Evolutionary conservation across 148 eudicot species (phyloP), one percentile per base, ranked within the genome.

Genomic region (Drosera capensis): DNA sequence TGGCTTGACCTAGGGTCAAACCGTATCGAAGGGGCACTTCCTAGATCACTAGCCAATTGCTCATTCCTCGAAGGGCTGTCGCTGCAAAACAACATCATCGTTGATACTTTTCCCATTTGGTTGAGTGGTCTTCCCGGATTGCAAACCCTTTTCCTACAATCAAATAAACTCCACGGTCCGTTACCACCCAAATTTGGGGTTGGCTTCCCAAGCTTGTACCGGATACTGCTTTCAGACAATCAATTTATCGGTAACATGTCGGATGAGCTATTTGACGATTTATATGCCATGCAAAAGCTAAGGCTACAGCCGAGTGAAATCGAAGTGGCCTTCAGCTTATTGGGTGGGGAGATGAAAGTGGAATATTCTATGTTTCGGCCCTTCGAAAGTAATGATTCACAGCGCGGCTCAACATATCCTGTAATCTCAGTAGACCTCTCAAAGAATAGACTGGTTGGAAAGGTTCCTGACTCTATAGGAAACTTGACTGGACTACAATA

Each of bases 21-120:
- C n/a, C n/a, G n/a, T n/a, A n/a, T n/a, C n/a, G n/a, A 28, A 9
- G 31, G 31, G 31, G 31, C 6, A 28, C 4, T 28, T 3, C 31
- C 31, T 3, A 28, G 31, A 28, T 28, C 31, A 28, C 31, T 28
- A 9, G 31, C 4, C 4, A 28, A 28, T 28, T 28, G 31, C 9
- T 28, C 31, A 28, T 28, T 9, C 4, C 6, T 77, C 9, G 62
- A 60, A 56, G 44, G 64, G 21, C 59, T 77, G 1, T 56, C 67
- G 52, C 25, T 70, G 3, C 56, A 68, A 5, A 34, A 62, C 45
- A 77, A 73, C 48, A 47, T 22, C 12, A 35, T 77, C 2, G 30
- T 28, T 12, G 84, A 70, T 28, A 25, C 47, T 18, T 77, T 77
- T 26, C 79, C 79, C 0, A 35, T 54, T 13, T 77, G 79, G 76